Evolutionary conservation across 352 stramenopile genomes (phyloP).

Genomic region (Globisporangium ultimum): DNA sequence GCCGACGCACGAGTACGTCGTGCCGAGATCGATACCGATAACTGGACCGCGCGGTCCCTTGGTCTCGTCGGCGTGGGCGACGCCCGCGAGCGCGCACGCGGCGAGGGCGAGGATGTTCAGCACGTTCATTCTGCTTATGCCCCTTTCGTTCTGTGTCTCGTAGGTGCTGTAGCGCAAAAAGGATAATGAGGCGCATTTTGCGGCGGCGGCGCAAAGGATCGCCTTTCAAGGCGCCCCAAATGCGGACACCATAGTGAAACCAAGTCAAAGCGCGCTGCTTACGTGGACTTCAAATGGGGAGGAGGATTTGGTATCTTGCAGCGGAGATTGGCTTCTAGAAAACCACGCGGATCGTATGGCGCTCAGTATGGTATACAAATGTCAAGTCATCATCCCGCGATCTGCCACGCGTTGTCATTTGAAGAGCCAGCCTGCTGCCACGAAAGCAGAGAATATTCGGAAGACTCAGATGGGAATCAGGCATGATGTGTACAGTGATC

Average conservation of each 20-base stretch:
- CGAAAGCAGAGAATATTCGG: no score
- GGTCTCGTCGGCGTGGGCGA: slow-evolving; percentile 35
- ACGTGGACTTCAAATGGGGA: slow-evolving; percentile 5
- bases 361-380: slow-evolving; percentile 25
- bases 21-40: slow-evolving; percentile 89
- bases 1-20: slow-evolving; percentile 93
- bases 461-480: no score
- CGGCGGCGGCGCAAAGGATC: not conserved
- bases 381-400: slow-evolving; percentile 10
- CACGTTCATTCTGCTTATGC: slow-evolving; percentile 54
- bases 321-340: slow-evolving; percentile 23
- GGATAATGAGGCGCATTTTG: slow-evolving; percentile 40
- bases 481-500: no score
- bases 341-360: slow-evolving; percentile 9
- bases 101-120: slow-evolving; percentile 59
- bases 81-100: slow-evolving; percentile 31
- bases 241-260: slow-evolving; percentile 6
- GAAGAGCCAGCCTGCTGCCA: no score
- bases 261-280: slow-evolving; percentile 8
- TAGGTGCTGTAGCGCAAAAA: slow-evolving; percentile 27
- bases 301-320: not conserved
- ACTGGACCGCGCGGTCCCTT: slow-evolving; percentile 63
- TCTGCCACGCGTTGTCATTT: slow-evolving; percentile 28
- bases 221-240: not conserved
- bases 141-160: slow-evolving; percentile 13